Base-by-base conservation (phyloP, 768 basidiomycete species). In the Psilocybe cyanescens region DNA sequence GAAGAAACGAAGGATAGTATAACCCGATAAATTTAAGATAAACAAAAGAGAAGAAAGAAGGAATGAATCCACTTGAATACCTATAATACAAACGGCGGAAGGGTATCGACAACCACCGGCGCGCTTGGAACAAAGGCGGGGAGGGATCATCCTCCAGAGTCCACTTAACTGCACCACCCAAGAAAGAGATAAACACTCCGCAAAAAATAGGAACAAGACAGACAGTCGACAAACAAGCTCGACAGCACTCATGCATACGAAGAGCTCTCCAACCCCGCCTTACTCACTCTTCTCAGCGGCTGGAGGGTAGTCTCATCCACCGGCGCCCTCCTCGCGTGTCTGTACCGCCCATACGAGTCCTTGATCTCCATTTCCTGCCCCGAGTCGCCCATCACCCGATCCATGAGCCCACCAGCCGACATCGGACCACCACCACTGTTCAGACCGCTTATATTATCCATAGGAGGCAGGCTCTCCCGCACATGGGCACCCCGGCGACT, bases 291-390 rank as follows among this genome's bases (percentile, higher is more conserved):
- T 62, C 95, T 79, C 82, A 92, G 82, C 29, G 95, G 95, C 73
- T 97, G 95, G 65, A 97, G 75, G 37, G 95, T 97, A 46, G 79
- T 89, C 74, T 93, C 90, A 70, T 96, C 84, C 29, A 96, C 94
- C 2, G 95, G 95, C 30, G 94, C 93, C 47, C 89, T 82, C 64
- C 95, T 82, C 57, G 90, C 89, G 76, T 96, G 95, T 49, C 94
- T 78, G 76, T 95, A 97, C 58, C 95, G 83, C 55, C 95, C 95
- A 64, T 81, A 83, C 12, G 85, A 83, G 71, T 97, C 95, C 72
- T 90, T 90, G 58, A 97, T 87, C 78, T 97, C 95, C 83, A 90
- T 81, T 76, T 97, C 92, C 77, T 94, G 89, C 31, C 85, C 88
- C 7, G 83, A 81, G 71, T 89, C 86, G 37, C 89, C 90, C 30